Base-by-base conservation (phyloP, 1,284 basidiomycete genomes). In the Leccinum pallidistipes region DNA sequence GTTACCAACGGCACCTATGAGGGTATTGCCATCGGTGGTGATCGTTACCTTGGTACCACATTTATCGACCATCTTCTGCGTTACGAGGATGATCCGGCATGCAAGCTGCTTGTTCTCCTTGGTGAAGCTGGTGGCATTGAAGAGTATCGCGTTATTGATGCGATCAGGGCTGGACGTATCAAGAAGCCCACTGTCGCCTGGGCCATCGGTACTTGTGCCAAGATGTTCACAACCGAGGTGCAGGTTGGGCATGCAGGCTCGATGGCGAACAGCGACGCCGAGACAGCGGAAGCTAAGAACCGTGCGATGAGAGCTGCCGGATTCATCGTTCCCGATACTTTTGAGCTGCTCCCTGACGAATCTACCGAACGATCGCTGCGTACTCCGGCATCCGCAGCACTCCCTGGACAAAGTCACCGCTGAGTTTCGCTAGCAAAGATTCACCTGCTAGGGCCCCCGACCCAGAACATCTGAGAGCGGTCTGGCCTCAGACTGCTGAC, bases 191-290 rank as follows among this genome's bases (percentile, higher is more conserved):
- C 99, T 74, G 92, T 99, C 67, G 97, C 97, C 31, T 99, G 97
- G 97, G 95, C 97, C 56, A 99, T 99, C 72, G 97, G 97, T 67
- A 99, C 97, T 50, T 99, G 97, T 78, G 97, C 97, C 75, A 98
- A 98, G 88, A 99, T 99, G 97, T 99, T 99, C 82, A 86, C 94
- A 58, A 98, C 97, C 60, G 97, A 98, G 79, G 97, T 99, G 53
- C 97, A 99, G 80, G 99, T 99, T 80, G 97, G 97, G 52, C 97
- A 99, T 81, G 97, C 97, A 60, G 97, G 97, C 57, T 92, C 90
- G 59, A 95, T 99, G 92, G 97, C 97, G 69, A 98, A 98, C 86
- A 96, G 94, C 67, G 94, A 96, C 72, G 78, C 92, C 75, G 97
- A 98, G 85, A 99, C 97, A 10, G 97, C 97, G 55, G 95, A 97